Evolutionary conservation across 345 rosid genomes (phyloP), one percentile per base, ranked within the genome.

Genomic region (Murraya paniculata): DNA sequence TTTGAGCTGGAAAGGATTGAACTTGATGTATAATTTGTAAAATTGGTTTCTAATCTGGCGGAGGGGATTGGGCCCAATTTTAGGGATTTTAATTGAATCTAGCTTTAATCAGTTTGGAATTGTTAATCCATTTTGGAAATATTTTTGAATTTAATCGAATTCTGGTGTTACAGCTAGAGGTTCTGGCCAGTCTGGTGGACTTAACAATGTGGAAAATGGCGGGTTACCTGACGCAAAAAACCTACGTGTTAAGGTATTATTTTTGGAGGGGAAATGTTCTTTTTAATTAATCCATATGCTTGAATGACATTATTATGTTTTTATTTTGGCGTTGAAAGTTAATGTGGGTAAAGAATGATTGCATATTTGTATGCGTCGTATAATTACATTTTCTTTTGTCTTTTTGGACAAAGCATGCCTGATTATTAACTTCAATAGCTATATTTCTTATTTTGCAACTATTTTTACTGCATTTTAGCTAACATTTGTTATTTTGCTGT

Each of bases 241-340:
- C 80, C 85, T 95, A 71, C 98, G 98, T 38, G 97, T 91, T 1
- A 95, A 95, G 98, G 98, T 95, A 64, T 76, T 2, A 65, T 64
- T 53, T 56, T 27, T 4, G 18, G 50, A 3, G 28, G 14, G n/a
- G 5, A 72, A n/a, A 48, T 38, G 30, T 71, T 11, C 25, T 25
- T 24, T 41, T 50, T 24, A 4, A 36, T n/a, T 21, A 50, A 27
- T 48, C 30, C 4, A 66, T 24, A 19, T 30, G 0, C n/a, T 77
- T 25, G 14, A 24, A 9, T 70, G 48, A 48, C n/a, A 13, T 24
- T 14, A 36, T 5, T 30, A 38, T 74, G 18, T 22, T 60, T 9
- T n/a, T 21, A 9, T n/a, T 72, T 72, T 56, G n/a, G 7, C 0
- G 1, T 16, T 18, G 22, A 57, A 57, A 57, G 61, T 57, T 72